Evolutionary conservation across 192 early-diverging fungal species (phyloP).

Genomic region (Coemansia sp.): DNA sequence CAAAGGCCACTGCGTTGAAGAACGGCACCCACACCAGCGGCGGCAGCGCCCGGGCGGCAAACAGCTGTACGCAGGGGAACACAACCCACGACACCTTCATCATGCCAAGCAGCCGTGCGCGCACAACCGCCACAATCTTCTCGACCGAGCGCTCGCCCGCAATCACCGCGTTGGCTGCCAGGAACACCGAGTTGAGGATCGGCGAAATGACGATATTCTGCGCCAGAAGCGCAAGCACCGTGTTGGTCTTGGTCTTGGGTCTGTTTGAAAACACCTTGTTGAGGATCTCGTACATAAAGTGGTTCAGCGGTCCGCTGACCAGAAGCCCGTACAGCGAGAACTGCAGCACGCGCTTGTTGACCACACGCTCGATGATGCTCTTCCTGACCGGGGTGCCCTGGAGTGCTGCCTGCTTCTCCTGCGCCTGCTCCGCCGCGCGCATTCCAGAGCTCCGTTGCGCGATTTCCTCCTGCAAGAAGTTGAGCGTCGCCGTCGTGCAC

Average conservation of each 20-base stretch:
- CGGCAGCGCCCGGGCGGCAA: conserved; percentile 78
- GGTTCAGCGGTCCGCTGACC: conserved; percentile 80
- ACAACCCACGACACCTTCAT: conserved; percentile 84
- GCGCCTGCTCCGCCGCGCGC: conserved; percentile 32
- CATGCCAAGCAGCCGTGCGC: conserved; percentile 65
- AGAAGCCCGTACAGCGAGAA: conserved; percentile 83
- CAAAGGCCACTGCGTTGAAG: conserved; percentile 83
- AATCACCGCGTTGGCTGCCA: conserved; percentile 81
- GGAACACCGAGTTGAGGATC: conserved; percentile 83
- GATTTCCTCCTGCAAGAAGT: conserved; percentile 77
- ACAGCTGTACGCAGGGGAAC: conserved; percentile 74
- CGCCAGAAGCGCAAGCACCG: conserved; percentile 71
- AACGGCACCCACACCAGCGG: conserved; percentile 85
- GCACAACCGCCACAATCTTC: conserved; percentile 60
- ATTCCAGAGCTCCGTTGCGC: conserved; percentile 67
- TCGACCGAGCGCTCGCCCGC: conserved; percentile 64
- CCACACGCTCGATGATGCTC: conserved; percentile 25
- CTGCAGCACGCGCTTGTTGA: conserved; percentile 71
- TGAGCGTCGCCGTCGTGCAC: conserved; percentile 70
- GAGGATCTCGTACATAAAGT: conserved; percentile 74
- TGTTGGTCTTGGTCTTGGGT: conserved; percentile 61
- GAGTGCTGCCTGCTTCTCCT: conserved; percentile 51
- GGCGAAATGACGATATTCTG: conserved; percentile 81
- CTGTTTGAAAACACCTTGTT: conserved; percentile 73
- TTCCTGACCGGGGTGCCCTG: conserved; percentile 21